Base-by-base conservation (phyloP, 768 basidiomycete genomes). In the Coprinopsis marcescibilis region DNA sequence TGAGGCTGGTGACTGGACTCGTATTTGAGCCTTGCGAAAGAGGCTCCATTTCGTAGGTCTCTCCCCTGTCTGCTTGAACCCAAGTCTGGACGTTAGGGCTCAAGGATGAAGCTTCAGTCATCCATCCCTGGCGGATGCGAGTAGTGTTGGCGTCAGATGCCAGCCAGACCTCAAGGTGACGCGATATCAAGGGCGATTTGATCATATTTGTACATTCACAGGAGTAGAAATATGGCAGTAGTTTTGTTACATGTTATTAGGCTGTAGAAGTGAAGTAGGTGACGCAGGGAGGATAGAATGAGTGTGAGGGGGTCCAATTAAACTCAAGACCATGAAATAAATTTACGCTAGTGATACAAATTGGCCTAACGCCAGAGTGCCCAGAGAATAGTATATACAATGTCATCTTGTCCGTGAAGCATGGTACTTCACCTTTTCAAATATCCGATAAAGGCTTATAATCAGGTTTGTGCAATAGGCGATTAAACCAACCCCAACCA, bases 351-450 rank as follows among this genome's bases (percentile, higher is more conserved):
- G n/a, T n/a, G n/a, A n/a, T n/a, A n/a, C n/a, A n/a, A n/a, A n/a
- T 14, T 4, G 19, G 26, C 45, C 23, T 25, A n/a, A 17, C 45
- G 6, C 30, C 3, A 32, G 25, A 5, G 19, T 42, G 14, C 2
- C 25, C 30, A 32, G 15, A 17, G 17, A 17, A 29, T 15, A 32
- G 33, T 6, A n/a, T n/a, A n/a, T n/a, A n/a, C n/a, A n/a, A n/a
- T 42, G 42, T 34, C 48, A 45, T 10, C 48, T 43, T 41, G 45
- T 48, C 29, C 43, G 49, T 26, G 46, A 39, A 7, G 68, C 67
- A 50, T 77, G 80, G 57, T 83, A 83, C 65, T 92, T 91, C 52
- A 91, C 85, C 66, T 90, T 90, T 62, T 92, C 88, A 55, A 92
- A 89, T 48, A 92, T 89, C 53, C 89, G 72, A 66, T 81, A 92